Conservation (phyloP, 345 rosid genomes). For the Combretum micranthum region DNA sequence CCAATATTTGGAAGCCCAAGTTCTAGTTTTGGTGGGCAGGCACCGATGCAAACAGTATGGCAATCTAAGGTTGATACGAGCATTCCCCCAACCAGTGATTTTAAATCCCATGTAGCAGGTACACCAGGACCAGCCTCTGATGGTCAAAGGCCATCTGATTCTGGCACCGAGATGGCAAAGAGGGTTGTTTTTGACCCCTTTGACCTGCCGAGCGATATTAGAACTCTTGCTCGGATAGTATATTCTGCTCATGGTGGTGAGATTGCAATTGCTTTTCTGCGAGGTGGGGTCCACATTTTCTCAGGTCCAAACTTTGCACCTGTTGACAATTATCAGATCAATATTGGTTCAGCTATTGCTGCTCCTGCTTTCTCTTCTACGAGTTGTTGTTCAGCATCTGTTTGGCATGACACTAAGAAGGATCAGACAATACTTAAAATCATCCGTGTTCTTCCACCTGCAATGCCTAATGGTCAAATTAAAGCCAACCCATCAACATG, state of each 20-base stretch:
- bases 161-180: constrained; percentile 49
- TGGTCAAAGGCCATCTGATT: constrained; percentile 43
- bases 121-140: constrained; percentile 46
- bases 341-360: constrained; percentile 94
- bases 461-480: constrained; percentile 66
- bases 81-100: constrained; percentile 86
- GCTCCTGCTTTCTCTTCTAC: constrained; percentile 99
- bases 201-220: constrained; percentile 94
- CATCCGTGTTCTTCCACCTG: constrained; percentile 95
- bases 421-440: constrained; percentile 87
- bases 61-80: constrained; percentile 90
- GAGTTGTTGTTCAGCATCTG: constrained; percentile 98
- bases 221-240: constrained; percentile 88
- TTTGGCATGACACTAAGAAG: constrained; percentile 82
- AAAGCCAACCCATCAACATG: constrained; percentile 77
- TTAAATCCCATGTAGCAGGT: constrained; percentile 49
- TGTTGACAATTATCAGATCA: constrained; percentile 91
- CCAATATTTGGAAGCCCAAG: constrained; percentile 94
- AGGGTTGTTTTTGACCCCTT: constrained; percentile 89
- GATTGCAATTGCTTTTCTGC: constrained; percentile 88
- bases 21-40: constrained; percentile 90
- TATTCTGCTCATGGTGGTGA: constrained; percentile 99
- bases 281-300: constrained; percentile 95
- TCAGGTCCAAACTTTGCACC: constrained; percentile 90
- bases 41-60: constrained; percentile 97